Base-by-base conservation (phyloP, 2,329 filamentous ascomycete genomes). In the Capronia coronata region DNA sequence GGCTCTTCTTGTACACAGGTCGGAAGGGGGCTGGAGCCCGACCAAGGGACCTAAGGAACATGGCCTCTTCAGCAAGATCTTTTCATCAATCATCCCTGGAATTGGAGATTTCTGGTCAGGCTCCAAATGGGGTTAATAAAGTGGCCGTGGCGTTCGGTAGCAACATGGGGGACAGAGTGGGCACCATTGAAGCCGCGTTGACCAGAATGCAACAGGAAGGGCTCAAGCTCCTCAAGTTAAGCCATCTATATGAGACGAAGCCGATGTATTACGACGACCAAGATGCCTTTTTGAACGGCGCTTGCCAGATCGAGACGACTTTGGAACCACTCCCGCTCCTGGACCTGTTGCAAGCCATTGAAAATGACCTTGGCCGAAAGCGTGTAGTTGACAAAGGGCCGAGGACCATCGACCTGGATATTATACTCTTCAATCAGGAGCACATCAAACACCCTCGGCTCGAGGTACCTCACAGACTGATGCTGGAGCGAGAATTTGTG, bases 251-350 rank as follows among this genome's bases (percentile, higher is more conserved):
- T 78, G 89, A 97, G 71, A 98, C 91, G 2, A 82, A 87, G 61
- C 88, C 93, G 18, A 98, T 98, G 93, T 98, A 98, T 68, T 86
- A 96, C 56, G 72, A 86, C 55, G 85, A 96, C 56, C 93, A 98
- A 67, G 82, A 83, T 55, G 79, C 80, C 23, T 98, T 98, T 64
- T 72, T 96, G 41, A 98, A 98, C 65, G 93, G 89, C 16, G 90
- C 83, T 21, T 60, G 30, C 14, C 59, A 95, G 88, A 80, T 96
- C 43, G 83, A 88, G 69, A 97, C 93, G 3, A 76, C 74, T 2
- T 70, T 96, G 9, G 75, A 78, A 14, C 90, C 93, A 0, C 70
- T 91, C 37, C 76, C 81, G 37, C 76, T 98, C 14, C 72, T 98
- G 21, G 83, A 94, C 63, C 72, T 80, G 51, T 77, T 98, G 1